These are phyloP conservation scores for Spergularia bocconei DNA, from an alignment of 148 eudicot species.

Conservation along the genomic window DNA sequence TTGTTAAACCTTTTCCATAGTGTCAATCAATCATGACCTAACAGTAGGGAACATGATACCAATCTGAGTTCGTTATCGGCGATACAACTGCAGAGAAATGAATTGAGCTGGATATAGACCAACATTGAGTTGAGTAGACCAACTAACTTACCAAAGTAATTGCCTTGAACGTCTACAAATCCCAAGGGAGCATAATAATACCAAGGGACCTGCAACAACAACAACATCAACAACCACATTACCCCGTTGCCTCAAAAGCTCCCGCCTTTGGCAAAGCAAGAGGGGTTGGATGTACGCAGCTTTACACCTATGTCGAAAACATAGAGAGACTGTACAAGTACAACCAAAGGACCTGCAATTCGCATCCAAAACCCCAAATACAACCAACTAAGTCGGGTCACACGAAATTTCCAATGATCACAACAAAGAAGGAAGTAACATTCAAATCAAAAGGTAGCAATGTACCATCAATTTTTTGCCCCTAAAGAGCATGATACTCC, in stretches of 20 bases:
- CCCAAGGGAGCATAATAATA: conserved; percentile 74
- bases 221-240: too few relatives aligned
- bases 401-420: too few relatives aligned
- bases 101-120: background rate
- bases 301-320: too few relatives aligned
- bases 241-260: too few relatives aligned
- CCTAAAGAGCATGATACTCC: conserved; percentile 64
- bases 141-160: conserved; percentile 61
- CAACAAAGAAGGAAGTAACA: background rate
- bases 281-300: too few relatives aligned
- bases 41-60: background rate
- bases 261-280: too few relatives aligned
- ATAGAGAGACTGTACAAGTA: too few relatives aligned
- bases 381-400: background rate
- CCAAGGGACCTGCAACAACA: conserved; percentile 70
- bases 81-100: background rate
- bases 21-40: background rate
- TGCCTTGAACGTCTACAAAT: conserved; percentile 86
- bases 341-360: conserved; percentile 75
- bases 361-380: conserved; percentile 1
- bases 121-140: background rate
- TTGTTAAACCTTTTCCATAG: background rate
- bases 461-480: conserved; percentile 59
- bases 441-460: background rate
- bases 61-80: background rate